Conservation (phyloP, 106 monocot genomes). For the Apostasia ramifera region DNA sequence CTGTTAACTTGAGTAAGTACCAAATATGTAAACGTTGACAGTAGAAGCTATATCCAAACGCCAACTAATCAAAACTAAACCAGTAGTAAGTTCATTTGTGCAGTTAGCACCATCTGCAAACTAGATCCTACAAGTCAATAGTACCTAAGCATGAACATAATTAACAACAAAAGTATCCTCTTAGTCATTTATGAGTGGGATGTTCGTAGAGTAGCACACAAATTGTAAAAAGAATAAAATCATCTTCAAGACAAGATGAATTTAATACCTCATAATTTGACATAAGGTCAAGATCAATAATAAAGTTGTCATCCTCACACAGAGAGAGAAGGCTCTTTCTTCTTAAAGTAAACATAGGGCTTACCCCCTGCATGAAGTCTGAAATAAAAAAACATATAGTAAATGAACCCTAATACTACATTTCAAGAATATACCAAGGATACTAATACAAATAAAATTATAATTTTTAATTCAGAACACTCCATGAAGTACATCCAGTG, state of each 20-base stretch:
- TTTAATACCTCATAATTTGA: constrained; percentile 53
- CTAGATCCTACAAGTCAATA: background rate
- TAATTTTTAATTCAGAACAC: background rate
- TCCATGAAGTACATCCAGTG: background rate
- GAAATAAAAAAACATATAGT: background rate
- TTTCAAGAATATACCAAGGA: background rate
- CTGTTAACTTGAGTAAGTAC: background rate
- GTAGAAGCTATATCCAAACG: background rate
- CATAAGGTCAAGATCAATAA: constrained; percentile 51
- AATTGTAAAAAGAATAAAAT: background rate
- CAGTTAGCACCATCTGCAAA: background rate
- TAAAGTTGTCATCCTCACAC: constrained; percentile 67
- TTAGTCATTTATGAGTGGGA: too few relatives aligned
- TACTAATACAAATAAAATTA: background rate
- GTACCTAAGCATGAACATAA: background rate
- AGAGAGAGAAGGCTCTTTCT: constrained; percentile 45
- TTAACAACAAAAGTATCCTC: background rate
- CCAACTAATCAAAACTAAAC: background rate
- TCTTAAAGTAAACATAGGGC: constrained; percentile 40
- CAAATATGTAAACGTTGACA: background rate
- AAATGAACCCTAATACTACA: background rate
- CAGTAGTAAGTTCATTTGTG: too few relatives aligned
- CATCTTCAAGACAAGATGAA: constrained; percentile 1
- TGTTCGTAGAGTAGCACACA: too few relatives aligned
- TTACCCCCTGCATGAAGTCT: constrained; percentile 57